Evolutionary conservation across 352 stramenopile species (phyloP).

Genomic region (Plasmopara viticola): DNA sequence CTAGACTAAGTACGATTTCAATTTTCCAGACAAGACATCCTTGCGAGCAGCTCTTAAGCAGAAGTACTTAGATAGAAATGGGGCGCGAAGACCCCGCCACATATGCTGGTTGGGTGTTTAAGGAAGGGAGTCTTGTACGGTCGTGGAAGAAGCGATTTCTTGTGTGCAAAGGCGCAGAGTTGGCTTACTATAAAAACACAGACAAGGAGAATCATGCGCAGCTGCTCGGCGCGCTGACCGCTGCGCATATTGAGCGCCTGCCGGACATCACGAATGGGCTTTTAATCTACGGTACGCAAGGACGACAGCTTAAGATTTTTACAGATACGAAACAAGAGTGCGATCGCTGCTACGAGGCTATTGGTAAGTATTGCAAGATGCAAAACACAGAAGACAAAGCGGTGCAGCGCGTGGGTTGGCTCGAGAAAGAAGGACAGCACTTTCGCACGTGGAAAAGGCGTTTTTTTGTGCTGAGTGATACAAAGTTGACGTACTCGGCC

Average conservation of each 20-base stretch:
- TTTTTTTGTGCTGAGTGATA: slow-evolving; percentile 64
- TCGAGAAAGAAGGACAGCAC: slow-evolving; percentile 65
- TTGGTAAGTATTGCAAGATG: slow-evolving; percentile 41
- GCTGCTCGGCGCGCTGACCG: slow-evolving; percentile 61
- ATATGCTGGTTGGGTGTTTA: slow-evolving; percentile 73
- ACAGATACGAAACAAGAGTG: slow-evolving; percentile 65
- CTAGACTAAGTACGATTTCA: slow-evolving; percentile 17
- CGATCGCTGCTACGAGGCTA: slow-evolving; percentile 66
- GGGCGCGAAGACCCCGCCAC: slow-evolving; percentile 41
- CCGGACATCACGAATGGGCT: slow-evolving; percentile 71
- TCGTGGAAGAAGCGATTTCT: slow-evolving; percentile 85
- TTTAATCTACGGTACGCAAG: slow-evolving; percentile 54
- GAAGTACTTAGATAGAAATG: slow-evolving; percentile 25
- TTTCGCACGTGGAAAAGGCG: slow-evolving; percentile 69
- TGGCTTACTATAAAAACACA: slow-evolving; percentile 80
- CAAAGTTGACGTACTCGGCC: slow-evolving; percentile 54
- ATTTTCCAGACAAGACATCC: slow-evolving; percentile 18
- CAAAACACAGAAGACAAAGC: slow-evolving; percentile 22
- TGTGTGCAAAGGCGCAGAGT: slow-evolving; percentile 61
- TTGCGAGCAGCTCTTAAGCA: slow-evolving; percentile 5
- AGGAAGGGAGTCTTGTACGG: slow-evolving; percentile 71
- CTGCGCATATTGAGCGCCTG: slow-evolving; percentile 56
- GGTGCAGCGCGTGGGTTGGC: slow-evolving; percentile 43
- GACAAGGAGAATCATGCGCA: slow-evolving; percentile 59
- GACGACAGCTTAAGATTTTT: slow-evolving; percentile 74